Conservation (phyloP, 441 rosid species). For the Heliophila coronopifolia region DNA sequence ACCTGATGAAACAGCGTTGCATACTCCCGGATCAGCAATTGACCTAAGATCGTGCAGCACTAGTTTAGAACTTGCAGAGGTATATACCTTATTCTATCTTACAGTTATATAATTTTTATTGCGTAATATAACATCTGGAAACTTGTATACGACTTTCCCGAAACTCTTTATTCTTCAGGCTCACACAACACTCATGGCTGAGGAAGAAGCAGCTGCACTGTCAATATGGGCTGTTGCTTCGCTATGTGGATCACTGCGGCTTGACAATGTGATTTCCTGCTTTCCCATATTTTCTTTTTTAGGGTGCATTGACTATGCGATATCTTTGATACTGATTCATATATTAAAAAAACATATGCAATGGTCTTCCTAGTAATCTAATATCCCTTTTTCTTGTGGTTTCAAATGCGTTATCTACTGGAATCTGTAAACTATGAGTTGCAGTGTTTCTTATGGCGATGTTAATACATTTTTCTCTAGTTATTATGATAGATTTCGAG, state of each 20-base stretch:
- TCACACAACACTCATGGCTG: slow-evolving; percentile 58
- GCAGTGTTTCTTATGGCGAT: background rate
- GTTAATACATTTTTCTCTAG: background rate
- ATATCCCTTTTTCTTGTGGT: background rate
- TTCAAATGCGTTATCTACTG: background rate
- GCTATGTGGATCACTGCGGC: slow-evolving; percentile 85
- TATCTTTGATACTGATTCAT: slow-evolving; percentile 1
- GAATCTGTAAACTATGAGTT: background rate
- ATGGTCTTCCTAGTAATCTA: background rate
- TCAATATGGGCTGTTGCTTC: slow-evolving; percentile 90
- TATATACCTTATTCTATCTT: slow-evolving; percentile 17
- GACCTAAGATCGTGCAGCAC: slow-evolving; percentile 64
- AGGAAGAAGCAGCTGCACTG: slow-evolving; percentile 87
- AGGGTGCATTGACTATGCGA: background rate
- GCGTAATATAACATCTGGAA: background rate
- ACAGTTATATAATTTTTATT: background rate
- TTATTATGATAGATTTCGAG: background rate
- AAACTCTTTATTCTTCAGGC: slow-evolving; percentile 45
- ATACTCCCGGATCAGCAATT: slow-evolving; percentile 54
- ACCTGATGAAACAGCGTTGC: slow-evolving; percentile 54
- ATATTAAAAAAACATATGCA: background rate
- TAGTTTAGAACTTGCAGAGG: slow-evolving; percentile 82
- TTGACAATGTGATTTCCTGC: slow-evolving; percentile 57
- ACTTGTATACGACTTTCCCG: background rate
- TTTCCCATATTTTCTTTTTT: background rate